These are phyloP conservation scores for Blastobotrys buckinghamii DNA, from an alignment of 1,139 yeast genomes.

Conservation along the genomic window DNA sequence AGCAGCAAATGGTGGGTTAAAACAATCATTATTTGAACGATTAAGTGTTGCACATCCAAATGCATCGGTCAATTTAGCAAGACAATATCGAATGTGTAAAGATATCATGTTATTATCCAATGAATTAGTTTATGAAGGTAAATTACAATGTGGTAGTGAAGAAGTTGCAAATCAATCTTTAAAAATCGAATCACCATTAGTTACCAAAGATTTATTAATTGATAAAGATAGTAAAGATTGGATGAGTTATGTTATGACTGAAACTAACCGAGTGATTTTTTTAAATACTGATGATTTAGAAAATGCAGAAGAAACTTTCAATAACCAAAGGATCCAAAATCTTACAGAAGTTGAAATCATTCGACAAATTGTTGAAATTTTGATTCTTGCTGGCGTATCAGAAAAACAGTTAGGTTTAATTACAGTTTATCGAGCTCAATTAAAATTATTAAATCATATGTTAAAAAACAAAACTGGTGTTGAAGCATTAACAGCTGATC, in stretches of 20 bases:
- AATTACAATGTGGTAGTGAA: slow-evolving; percentile 67
- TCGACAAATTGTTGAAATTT: slow-evolving; percentile 53
- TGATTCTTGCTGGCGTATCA: slow-evolving; percentile 55
- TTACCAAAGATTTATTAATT: slow-evolving; percentile 12
- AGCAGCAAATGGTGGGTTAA: slow-evolving; percentile 54
- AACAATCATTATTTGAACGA: slow-evolving; percentile 66
- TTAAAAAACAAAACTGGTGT: slow-evolving; percentile 42
- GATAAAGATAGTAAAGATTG: slow-evolving; percentile 31
- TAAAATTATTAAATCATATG: slow-evolving; percentile 47
- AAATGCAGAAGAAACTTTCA: slow-evolving; percentile 46
- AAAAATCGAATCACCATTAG: slow-evolving; percentile 36
- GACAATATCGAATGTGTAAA: slow-evolving; percentile 88
- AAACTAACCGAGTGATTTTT: slow-evolving; percentile 57
- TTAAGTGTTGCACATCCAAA: slow-evolving; percentile 68
- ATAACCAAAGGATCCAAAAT: slow-evolving; percentile 68
- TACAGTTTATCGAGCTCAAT: slow-evolving; percentile 82
- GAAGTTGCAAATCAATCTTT: slow-evolving; percentile 55
- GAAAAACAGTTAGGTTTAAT: slow-evolving; percentile 70
- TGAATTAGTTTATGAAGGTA: slow-evolving; percentile 66
- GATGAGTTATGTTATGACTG: slow-evolving; percentile 43
- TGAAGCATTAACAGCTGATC: slow-evolving; percentile 89
- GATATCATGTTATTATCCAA: slow-evolving; percentile 86
- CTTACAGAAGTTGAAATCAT: slow-evolving; percentile 63
- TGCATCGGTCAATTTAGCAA: slow-evolving; percentile 64
- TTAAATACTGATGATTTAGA: slow-evolving; percentile 63